A percentile compares a stretch with the other conserved stretches of the same genome.
These are phyloP conservation scores for Neopestalotiopsis sp. DNA, from an alignment of 2,329 filamentous ascomycete species.

Conservation along the genomic window DNA sequence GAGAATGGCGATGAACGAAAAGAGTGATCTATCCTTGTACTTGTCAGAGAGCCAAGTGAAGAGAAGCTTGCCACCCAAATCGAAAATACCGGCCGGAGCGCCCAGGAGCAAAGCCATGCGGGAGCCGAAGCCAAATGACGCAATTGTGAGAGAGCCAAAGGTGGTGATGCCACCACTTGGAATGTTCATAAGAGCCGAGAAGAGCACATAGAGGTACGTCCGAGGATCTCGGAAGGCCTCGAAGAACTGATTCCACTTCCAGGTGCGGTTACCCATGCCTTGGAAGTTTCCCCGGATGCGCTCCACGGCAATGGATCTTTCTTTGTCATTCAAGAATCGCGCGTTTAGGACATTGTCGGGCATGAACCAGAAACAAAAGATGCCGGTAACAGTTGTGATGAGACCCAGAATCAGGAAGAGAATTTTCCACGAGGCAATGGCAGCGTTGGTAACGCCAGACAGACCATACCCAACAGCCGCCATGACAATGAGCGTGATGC, in stretches of 20 bases:
- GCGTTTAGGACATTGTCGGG: neutral
- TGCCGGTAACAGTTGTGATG: neutral
- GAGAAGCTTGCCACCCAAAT: constrained; percentile 11
- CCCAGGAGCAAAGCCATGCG: constrained; percentile 7
- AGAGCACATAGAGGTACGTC: neutral
- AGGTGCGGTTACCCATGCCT: constrained; percentile 8
- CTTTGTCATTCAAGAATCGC: neutral
- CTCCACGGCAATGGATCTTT: neutral
- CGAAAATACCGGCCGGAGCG: constrained; percentile 10
- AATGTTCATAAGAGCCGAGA: constrained; percentile 3
- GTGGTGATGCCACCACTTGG: constrained; percentile 13
- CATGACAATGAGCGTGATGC: neutral
- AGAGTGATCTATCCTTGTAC: neutral
- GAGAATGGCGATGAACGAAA: constrained; percentile 11
- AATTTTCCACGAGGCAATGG: constrained; percentile 13
- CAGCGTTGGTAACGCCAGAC: neutral
- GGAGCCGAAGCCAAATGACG: constrained; percentile 1
- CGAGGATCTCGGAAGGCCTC: neutral
- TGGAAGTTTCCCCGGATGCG: constrained; percentile 9
- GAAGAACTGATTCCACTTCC: constrained; percentile 10
- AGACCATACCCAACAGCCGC: neutral
- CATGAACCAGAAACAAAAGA: constrained; percentile 4
- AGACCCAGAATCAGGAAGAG: constrained; percentile 5
- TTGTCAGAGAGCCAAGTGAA: constrained; percentile 11
- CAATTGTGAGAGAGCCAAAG: constrained; percentile 7